Conservation (phyloP, 257 asterid genomes). For the Sherardia arvensis region DNA sequence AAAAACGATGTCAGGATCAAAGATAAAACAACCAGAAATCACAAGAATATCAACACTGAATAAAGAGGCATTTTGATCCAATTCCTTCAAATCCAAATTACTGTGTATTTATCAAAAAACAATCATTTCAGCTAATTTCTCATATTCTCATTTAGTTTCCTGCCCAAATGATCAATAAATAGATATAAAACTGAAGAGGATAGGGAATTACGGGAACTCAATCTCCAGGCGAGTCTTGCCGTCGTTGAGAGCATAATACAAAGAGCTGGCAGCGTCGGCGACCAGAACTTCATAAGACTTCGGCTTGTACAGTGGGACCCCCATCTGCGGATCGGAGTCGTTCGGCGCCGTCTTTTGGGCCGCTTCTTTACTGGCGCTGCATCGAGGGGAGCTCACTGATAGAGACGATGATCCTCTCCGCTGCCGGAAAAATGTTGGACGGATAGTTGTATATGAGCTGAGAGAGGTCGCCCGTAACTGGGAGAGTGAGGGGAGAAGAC, state of each 20-base stretch:
- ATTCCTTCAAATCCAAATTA: not conserved
- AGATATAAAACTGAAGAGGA: not conserved
- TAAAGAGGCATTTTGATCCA: not conserved
- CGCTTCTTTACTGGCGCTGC: constrained; percentile 32
- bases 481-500: constrained; percentile 15
- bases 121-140: not conserved
- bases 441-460: constrained; percentile 15
- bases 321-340: constrained; percentile 49
- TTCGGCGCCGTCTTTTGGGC: constrained; percentile 40
- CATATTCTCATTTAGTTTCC: not conserved
- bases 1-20: constrained; percentile 20
- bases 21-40: not conserved
- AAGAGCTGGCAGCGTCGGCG: constrained; percentile 76
- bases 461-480: constrained; percentile 13
- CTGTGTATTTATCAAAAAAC: not conserved
- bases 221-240: constrained; percentile 77
- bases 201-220: constrained; percentile 69
- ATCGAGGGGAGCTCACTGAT: constrained; percentile 16
- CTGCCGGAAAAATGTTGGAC: not conserved
- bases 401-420: not conserved
- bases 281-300: constrained; percentile 74
- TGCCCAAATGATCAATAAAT: not conserved
- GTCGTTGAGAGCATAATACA: constrained; percentile 61
- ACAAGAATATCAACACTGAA: not conserved
- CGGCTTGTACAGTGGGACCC: constrained; percentile 91